phyloP scores from a whole-genome alignment of 2,329 filamentous ascomycete species.

The Cladosporium sp. region DNA sequence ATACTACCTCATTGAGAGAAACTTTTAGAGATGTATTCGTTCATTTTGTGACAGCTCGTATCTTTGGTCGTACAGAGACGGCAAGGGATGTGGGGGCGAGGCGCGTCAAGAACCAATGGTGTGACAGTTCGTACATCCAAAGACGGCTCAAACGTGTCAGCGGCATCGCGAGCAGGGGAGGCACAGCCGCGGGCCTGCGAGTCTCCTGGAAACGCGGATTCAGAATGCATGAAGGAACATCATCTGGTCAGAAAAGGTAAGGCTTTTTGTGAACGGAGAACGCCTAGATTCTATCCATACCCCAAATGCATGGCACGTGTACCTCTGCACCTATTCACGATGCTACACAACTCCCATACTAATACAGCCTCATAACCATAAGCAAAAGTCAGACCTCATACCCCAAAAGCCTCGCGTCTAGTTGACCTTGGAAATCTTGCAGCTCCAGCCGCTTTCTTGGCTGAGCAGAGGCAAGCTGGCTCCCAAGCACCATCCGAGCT shows the following conservation, averaged over 20 bases:
- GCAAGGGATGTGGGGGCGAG: not conserved
- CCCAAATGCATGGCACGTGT: not conserved
- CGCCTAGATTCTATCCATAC: not conserved
- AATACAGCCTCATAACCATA: not conserved
- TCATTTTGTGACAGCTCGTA: not conserved
- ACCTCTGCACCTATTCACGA: not conserved
- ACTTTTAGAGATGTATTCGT: not conserved
- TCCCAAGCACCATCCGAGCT: slow-evolving; percentile 96
- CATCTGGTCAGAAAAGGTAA: not conserved
- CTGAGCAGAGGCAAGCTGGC: slow-evolving; percentile 59
- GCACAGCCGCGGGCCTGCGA: not conserved
- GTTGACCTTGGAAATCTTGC: slow-evolving; percentile 21
- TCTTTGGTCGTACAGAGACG: not conserved
- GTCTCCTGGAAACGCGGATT: not conserved
- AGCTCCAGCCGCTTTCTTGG: slow-evolving; percentile 32
- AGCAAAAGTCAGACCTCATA: not conserved
- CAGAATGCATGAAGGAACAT: not conserved
- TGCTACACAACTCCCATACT: not conserved
- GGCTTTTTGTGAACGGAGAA: not conserved
- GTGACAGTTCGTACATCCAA: not conserved
- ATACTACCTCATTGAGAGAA: not conserved
- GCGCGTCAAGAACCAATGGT: not conserved
- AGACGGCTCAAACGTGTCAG: not conserved
- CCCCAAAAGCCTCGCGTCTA: not conserved
- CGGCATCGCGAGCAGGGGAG: not conserved